Percentiles rank a stretch among this genome's conserved stretches.
Conservation (phyloP, 169 alveolate genomes). For the Plasmodium inui region DNA sequence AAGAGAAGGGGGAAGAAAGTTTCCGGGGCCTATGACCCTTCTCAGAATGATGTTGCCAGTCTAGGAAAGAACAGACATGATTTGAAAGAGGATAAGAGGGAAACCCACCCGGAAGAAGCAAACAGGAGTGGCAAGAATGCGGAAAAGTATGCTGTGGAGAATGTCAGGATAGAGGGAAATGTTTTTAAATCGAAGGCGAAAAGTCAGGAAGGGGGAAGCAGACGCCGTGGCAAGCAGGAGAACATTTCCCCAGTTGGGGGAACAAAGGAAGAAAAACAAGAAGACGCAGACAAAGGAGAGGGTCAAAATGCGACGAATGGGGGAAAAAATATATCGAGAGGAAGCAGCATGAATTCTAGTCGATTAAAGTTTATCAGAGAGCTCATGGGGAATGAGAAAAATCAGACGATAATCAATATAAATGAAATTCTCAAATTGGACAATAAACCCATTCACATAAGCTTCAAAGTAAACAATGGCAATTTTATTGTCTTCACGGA, state of each 20-base stretch:
- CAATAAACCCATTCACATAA: conserved; percentile 68
- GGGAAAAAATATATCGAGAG: neutral
- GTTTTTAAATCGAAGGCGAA: conserved; percentile 5
- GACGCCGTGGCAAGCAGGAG: neutral
- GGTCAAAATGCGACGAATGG: neutral
- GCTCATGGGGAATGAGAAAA: conserved; percentile 16
- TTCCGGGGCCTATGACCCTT: neutral
- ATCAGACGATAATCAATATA: conserved; percentile 52
- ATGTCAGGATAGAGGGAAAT: conserved; percentile 1
- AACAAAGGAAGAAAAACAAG: neutral
- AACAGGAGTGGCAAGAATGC: neutral
- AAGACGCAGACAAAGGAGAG: neutral
- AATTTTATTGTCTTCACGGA: conserved; percentile 69
- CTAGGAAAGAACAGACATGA: neutral
- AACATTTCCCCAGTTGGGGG: neutral
- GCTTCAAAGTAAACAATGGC: conserved; percentile 71
- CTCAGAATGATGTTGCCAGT: neutral
- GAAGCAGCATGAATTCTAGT: neutral
- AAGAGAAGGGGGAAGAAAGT: conserved; percentile 8
- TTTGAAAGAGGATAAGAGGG: neutral
- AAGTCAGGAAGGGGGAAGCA: neutral
- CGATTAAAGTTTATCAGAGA: conserved; percentile 29
- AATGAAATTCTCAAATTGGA: conserved; percentile 65
- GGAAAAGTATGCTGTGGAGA: neutral
- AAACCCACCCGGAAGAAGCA: neutral